A percentile compares a stretch with the other conserved stretches of the same genome.
Conservation (phyloP, 2,329 filamentous ascomycete genomes). For the Fusarium sp. region DNA sequence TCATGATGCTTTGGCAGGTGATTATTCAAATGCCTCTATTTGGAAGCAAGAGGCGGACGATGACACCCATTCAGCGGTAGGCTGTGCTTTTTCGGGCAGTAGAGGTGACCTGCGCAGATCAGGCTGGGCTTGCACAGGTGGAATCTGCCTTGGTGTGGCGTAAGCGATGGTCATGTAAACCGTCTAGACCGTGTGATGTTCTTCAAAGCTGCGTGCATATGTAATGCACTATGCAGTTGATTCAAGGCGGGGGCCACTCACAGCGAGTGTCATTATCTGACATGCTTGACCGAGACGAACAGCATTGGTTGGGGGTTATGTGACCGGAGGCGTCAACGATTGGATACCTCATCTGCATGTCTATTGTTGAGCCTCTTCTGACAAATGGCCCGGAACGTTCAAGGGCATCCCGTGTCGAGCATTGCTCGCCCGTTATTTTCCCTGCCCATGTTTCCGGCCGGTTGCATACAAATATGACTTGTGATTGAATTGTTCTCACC, state of each 20-base stretch:
- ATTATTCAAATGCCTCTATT: neutral
- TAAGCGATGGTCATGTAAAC: neutral
- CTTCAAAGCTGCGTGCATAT: slow-evolving; percentile 1
- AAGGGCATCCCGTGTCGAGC: neutral
- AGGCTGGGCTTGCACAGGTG: too few species aligned
- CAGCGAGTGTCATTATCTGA: neutral
- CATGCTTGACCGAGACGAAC: neutral
- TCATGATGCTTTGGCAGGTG: neutral
- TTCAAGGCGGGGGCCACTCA: slow-evolving; percentile 8
- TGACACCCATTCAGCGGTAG: slow-evolving; percentile 11
- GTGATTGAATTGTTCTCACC: neutral
- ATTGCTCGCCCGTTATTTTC: neutral
- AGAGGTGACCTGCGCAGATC: neutral
- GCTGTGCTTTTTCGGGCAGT: neutral
- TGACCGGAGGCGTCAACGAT: neutral
- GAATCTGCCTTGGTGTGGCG: neutral
- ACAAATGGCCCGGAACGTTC: neutral
- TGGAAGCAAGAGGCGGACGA: neutral
- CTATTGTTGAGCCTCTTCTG: neutral
- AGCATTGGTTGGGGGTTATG: neutral
- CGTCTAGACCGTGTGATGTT: neutral
- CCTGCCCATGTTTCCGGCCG: neutral
- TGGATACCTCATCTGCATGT: neutral
- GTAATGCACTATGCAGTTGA: slow-evolving; percentile 8
- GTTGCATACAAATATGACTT: neutral